phyloP scores from a whole-genome alignment of 2,329 filamentous ascomycete species.

The Cylindrodendrum hubeiense region DNA sequence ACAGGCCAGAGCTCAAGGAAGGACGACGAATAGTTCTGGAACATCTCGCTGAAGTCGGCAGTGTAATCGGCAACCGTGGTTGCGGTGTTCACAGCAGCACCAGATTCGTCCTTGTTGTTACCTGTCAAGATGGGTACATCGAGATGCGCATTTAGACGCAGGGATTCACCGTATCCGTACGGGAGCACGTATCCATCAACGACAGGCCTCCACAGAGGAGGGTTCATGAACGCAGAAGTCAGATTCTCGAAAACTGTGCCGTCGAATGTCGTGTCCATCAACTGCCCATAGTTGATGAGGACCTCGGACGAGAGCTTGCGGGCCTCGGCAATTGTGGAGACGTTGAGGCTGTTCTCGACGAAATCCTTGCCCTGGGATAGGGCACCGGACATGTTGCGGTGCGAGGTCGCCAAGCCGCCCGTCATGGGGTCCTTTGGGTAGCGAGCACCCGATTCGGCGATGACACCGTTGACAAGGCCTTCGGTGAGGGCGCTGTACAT shows the following conservation, averaged over 20 bases:
- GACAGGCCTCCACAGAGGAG: constrained; percentile 3
- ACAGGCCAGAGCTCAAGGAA: constrained; percentile 2
- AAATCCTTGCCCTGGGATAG: neutral
- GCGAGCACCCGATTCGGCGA: constrained; percentile 2
- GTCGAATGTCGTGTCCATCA: neutral
- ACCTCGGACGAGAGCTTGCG: neutral
- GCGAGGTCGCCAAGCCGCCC: neutral
- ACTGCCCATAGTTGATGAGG: neutral
- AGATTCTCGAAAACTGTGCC: constrained; percentile 10
- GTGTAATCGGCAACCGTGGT: neutral
- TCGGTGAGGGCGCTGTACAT: constrained; percentile 14
- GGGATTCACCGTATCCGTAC: constrained; percentile 1
- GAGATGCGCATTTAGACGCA: neutral
- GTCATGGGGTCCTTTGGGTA: constrained; percentile 6
- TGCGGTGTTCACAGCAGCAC: neutral
- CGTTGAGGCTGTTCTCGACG: neutral
- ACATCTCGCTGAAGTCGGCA: neutral
- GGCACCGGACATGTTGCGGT: neutral
- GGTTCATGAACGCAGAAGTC: constrained; percentile 9
- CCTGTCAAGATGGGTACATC: constrained; percentile 11
- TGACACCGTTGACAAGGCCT: constrained; percentile 5
- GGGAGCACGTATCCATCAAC: constrained; percentile 10
- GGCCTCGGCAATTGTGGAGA: neutral
- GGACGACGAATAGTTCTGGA: constrained; percentile 10
- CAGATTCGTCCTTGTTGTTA: constrained; percentile 16